Conservation (phyloP, 208 protist genomes). For the Borovskyia barvae region DNA sequence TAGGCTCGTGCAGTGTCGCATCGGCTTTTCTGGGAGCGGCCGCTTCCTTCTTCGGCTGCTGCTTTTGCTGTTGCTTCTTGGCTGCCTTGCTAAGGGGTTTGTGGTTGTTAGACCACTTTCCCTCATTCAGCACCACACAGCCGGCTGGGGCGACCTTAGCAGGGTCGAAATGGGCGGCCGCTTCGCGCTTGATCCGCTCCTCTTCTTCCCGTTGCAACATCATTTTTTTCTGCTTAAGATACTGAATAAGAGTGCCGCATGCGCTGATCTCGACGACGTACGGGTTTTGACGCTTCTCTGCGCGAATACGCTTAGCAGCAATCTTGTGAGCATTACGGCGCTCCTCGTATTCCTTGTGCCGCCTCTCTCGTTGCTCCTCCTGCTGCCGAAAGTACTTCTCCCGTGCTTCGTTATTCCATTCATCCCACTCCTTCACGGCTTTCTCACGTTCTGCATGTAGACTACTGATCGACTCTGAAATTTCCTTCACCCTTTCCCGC, state of each 20-base stretch:
- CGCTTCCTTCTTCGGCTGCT: conserved; percentile 13
- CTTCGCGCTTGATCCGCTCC: conserved; percentile 38
- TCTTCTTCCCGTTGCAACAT: conserved; percentile 66
- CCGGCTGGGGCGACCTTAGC: conserved; percentile 46
- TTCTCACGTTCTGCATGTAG: conserved; percentile 42
- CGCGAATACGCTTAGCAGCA: conserved; percentile 49
- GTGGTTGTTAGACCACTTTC: conserved; percentile 47
- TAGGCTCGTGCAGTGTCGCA: conserved; percentile 1
- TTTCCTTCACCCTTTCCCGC: conserved; percentile 24
- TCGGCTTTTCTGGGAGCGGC: neutral
- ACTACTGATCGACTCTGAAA: conserved; percentile 57
- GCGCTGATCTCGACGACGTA: conserved; percentile 57
- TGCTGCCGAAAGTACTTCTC: conserved; percentile 59
- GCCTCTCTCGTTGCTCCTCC: conserved; percentile 56
- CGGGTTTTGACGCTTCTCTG: conserved; percentile 56
- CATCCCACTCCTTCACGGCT: conserved; percentile 45
- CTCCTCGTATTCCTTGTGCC: conserved; percentile 45
- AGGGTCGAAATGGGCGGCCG: conserved; percentile 69
- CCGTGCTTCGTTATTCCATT: conserved; percentile 60
- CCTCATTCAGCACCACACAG: conserved; percentile 65
- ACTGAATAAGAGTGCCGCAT: conserved; percentile 57
- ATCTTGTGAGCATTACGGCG: conserved; percentile 53
- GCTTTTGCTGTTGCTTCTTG: conserved; percentile 33
- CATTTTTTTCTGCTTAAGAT: conserved; percentile 62
- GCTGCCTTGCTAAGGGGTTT: conserved; percentile 22